Evolutionary conservation across 441 rosid species (phyloP), one percentile per base, ranked within the genome.

Genomic region (Erysimum cheiri): DNA sequence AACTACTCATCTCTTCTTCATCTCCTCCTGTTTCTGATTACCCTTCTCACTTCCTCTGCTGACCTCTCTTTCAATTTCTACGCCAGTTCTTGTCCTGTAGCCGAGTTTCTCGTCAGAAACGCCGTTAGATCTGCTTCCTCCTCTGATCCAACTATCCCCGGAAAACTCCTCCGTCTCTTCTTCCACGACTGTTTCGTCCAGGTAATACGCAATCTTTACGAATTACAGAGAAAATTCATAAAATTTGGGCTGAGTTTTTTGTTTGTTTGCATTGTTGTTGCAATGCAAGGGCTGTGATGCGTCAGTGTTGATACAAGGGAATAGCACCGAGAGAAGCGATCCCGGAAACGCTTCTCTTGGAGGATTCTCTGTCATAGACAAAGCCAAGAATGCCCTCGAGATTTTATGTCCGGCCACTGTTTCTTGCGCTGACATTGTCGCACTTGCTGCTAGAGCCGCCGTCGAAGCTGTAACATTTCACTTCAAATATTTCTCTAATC

Each of bases 141-240:
- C 41, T n/a, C 11, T 7, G 88, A 87, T 58, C 80, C 80, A 66
- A 81, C 87, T 1, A 66, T 87, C 73, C 88, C 86, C 0, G 86
- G 91, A 37, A 85, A 81, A 76, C 88, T 87, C 60, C 85, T 87
- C 13, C 87, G 86, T 60, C 69, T 83, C 78, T 60, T 87, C 49
- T 85, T 87, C 71, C 88, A 84, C 62, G 88, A 87, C 60, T 84
- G 91, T 68, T 83, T 84, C 59, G 87, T 85, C 9, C 74, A 87
- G 83, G 88, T 87, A 39, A 3, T 0, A 2, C 9, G 8, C 53
- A 13, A 9, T 31, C 22, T 9, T 17, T 22, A 36, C 37, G n/a
- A 46, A 2, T 46, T n/a, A 13, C 10, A n/a, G 15, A 68, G 0
- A 26, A 8, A n/a, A 22, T 24, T 57, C 26, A 32, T 29, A 67